Evolutionary conservation across 352 stramenopile species (phyloP).

Genomic region (Phytophthora lateralis): DNA sequence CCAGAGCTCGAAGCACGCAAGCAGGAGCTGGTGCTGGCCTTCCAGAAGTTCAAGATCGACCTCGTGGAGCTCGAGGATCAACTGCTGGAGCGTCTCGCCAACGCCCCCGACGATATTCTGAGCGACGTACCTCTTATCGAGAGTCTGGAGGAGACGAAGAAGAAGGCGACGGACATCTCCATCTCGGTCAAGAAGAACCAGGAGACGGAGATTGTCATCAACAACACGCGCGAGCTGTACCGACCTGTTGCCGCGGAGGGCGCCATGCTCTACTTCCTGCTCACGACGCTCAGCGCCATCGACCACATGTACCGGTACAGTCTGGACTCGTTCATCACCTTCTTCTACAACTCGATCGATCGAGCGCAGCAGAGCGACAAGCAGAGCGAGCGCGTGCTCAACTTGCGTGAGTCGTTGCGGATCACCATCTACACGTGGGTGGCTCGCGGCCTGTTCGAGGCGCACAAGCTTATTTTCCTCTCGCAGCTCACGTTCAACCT

Average conservation of each 20-base stretch:
- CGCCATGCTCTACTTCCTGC: conserved; percentile 98
- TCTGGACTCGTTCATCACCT: conserved; percentile 96
- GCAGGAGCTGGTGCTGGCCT: conserved; percentile 91
- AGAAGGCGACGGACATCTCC: conserved; percentile 95
- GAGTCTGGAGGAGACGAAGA: conserved; percentile 96
- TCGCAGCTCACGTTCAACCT: conserved; percentile 97
- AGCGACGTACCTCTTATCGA: conserved; percentile 97
- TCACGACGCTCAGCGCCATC: conserved; percentile 95
- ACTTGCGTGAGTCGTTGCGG: conserved; percentile 93
- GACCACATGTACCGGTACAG: conserved; percentile 99
- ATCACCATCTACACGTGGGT: conserved; percentile 98
- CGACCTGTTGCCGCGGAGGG: conserved; percentile 93
- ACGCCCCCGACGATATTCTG: conserved; percentile 96
- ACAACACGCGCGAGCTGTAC: conserved; percentile 95
- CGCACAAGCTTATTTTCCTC: conserved; percentile 98
- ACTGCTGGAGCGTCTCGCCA: conserved; percentile 94
- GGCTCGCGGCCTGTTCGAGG: conserved; percentile 94
- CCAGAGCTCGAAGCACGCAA: conserved; percentile 95
- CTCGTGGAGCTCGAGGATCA: conserved; percentile 97
- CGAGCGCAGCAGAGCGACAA: conserved; percentile 88
- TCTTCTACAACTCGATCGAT: conserved; percentile 97
- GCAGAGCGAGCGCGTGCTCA: conserved; percentile 90
- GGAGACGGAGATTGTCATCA: conserved; percentile 95
- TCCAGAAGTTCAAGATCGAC: conserved; percentile 97
- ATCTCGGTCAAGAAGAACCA: conserved; percentile 95